A percentile compares a stretch with the other conserved stretches of the same genome.
Conservation (phyloP, 176 grass and related monocot species). For the Juncus inflexus region DNA sequence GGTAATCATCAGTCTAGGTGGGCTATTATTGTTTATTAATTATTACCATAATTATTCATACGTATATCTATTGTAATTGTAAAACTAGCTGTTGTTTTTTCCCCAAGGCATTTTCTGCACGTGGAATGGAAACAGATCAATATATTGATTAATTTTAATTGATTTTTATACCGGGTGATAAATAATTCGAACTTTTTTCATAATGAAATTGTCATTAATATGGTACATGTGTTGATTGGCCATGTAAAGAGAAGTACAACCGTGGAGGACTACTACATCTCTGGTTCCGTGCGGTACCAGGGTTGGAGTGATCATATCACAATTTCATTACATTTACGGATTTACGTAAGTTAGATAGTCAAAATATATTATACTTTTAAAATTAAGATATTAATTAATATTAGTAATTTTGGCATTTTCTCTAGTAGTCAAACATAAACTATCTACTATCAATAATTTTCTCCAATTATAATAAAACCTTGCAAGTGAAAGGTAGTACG, state of each 20-base stretch:
- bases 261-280: conserved; percentile 12
- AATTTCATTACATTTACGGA: no score
- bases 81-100: conserved; percentile 3
- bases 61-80: not conserved
- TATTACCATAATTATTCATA: conserved; percentile 5
- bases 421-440: no score
- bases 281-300: not conserved
- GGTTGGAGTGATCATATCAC: no score
- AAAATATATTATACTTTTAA: no score
- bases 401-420: no score
- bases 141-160: not conserved
- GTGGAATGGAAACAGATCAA: conserved; percentile 16
- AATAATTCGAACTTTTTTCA: conserved; percentile 3
- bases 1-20: not conserved
- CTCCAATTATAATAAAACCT: no score
- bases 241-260: conserved; percentile 7
- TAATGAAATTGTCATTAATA: not conserved
- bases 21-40: not conserved
- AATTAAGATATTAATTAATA: no score
- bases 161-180: not conserved
- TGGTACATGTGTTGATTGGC: conserved; percentile 1
- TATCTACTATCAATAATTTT: no score
- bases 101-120: conserved; percentile 1
- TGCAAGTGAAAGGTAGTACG: no score
- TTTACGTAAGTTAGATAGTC: no score